A percentile compares a stretch with the other conserved stretches of the same genome.
Evolutionary conservation across 768 basidiomycete genomes (phyloP).

Genomic region (Mrakia gelida): DNA sequence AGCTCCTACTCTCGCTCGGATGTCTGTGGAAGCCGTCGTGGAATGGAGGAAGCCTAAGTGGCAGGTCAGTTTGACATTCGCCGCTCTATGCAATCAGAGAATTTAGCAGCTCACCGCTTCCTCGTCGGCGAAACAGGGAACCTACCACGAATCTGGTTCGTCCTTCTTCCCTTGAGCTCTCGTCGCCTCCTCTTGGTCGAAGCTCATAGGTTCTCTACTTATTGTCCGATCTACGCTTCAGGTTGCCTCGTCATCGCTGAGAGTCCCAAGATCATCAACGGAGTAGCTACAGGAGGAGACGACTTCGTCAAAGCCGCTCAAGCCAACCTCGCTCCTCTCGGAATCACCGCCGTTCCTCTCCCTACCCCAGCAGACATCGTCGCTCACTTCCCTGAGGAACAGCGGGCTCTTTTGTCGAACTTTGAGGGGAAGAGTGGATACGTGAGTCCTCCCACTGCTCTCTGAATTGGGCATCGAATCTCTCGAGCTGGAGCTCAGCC

Average conservation of each 20-base stretch:
- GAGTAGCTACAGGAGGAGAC: slow-evolving; percentile 10
- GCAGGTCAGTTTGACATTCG: slow-evolving; percentile 32
- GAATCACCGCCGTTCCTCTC: slow-evolving; percentile 20
- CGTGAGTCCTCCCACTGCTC: slow-evolving; percentile 8
- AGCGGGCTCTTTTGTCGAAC: slow-evolving; percentile 24
- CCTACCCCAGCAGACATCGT: slow-evolving; percentile 23
- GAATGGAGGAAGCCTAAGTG: slow-evolving; percentile 62
- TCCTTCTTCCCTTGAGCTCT: not conserved
- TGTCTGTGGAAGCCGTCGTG: slow-evolving; percentile 73
- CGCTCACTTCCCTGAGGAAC: slow-evolving; percentile 8
- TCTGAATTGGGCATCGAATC: not conserved
- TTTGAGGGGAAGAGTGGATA: slow-evolving; percentile 53
- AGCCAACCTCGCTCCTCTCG: slow-evolving; percentile 8
- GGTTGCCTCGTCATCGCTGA: slow-evolving; percentile 12
- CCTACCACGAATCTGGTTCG: slow-evolving; percentile 71
- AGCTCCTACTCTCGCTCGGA: slow-evolving; percentile 45
- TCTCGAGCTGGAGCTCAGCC: not conserved
- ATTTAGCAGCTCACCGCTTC: slow-evolving; percentile 49
- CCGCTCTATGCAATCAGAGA: not conserved
- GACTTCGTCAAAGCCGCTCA: not conserved
- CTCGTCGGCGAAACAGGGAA: slow-evolving; percentile 41
- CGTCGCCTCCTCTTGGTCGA: not conserved
- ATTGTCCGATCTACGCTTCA: not conserved
- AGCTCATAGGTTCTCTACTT: not conserved
- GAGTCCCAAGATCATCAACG: not conserved